A percentile compares a stretch with the other conserved stretches of the same genome.
These are phyloP conservation scores for Agaricus subrufescens DNA, from an alignment of 768 basidiomycete species.

Conservation along the genomic window DNA sequence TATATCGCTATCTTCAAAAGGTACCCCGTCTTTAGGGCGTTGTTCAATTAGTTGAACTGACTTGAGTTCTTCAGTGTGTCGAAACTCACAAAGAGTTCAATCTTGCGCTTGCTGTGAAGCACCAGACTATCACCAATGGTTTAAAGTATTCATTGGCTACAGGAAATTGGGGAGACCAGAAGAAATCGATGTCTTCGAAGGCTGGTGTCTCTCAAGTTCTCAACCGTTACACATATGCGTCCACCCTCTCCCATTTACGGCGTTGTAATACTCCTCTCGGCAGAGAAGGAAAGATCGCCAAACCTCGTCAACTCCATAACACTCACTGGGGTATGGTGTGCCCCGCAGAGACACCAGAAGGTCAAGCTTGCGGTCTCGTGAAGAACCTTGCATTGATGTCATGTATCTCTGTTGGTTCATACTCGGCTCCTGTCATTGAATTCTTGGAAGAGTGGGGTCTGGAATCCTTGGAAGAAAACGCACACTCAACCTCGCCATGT, in stretches of 20 bases:
- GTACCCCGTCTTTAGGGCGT: conserved; percentile 32
- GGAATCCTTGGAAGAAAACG: conserved; percentile 92
- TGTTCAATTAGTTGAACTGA: background rate
- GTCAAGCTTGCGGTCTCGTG: conserved; percentile 98
- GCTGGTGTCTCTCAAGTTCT: conserved; percentile 98
- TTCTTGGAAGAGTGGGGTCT: conserved; percentile 99
- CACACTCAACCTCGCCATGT: conserved; percentile 72
- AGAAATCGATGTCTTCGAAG: conserved; percentile 96
- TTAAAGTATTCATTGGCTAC: conserved; percentile 97
- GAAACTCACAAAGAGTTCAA: conserved; percentile 96
- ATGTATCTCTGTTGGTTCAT: conserved; percentile 96
- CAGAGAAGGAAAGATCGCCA: conserved; percentile 98
- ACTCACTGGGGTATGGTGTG: conserved; percentile 99
- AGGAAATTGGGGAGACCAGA: conserved; percentile 99
- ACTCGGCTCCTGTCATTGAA: conserved; percentile 94
- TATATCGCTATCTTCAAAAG: conserved; percentile 96
- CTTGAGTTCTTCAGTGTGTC: conserved; percentile 65
- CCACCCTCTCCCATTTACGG: conserved; percentile 95
- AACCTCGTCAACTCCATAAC: conserved; percentile 98
- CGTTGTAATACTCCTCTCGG: conserved; percentile 98
- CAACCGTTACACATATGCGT: conserved; percentile 98
- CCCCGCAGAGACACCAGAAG: conserved; percentile 98
- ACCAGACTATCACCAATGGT: conserved; percentile 96
- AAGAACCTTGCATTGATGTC: conserved; percentile 98
- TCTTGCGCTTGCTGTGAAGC: conserved; percentile 86